Evolutionary conservation across 2,329 filamentous ascomycete genomes (phyloP).

Genomic region (Pezicula rhizophila): DNA sequence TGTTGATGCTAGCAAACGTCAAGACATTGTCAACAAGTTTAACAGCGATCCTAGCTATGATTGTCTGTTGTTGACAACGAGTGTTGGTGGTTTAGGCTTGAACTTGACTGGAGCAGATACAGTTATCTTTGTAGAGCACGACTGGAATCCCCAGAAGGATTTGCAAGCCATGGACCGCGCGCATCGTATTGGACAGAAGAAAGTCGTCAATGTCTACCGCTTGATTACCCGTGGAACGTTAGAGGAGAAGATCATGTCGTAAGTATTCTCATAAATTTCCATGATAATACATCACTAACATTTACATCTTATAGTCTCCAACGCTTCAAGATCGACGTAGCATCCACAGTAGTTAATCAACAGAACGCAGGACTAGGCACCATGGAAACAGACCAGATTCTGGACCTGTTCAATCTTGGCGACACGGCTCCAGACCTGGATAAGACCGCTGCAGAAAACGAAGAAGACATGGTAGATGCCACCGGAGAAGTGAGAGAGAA

Average conservation of each 20-base stretch:
- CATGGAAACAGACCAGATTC: conserved; percentile 98
- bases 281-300: conserved; percentile 6
- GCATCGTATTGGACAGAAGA: conserved; percentile 98
- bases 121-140: conserved; percentile 98
- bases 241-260: conserved; percentile 94
- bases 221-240: conserved; percentile 92
- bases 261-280: conserved; percentile 27
- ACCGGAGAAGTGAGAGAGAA: conserved; percentile 89
- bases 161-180: conserved; percentile 98
- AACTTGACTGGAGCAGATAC: conserved; percentile 97
- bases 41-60: conserved; percentile 97
- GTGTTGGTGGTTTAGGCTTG: conserved; percentile 86
- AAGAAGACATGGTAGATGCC: conserved; percentile 88
- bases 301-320: conserved; percentile 59
- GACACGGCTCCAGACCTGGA: conserved; percentile 66
- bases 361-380: conserved; percentile 87
- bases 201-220: conserved; percentile 98
- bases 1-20: conserved; percentile 86
- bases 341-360: conserved; percentile 96
- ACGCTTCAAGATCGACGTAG: conserved; percentile 99
- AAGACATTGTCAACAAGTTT: conserved; percentile 98
- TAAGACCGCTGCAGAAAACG: conserved; percentile 55
- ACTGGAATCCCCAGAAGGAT: conserved; percentile 99
- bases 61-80: conserved; percentile 86
- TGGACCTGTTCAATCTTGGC: conserved; percentile 90